Conservation (phyloP, 306 rosid species). For the Cotoneaster glaucophyllus region DNA sequence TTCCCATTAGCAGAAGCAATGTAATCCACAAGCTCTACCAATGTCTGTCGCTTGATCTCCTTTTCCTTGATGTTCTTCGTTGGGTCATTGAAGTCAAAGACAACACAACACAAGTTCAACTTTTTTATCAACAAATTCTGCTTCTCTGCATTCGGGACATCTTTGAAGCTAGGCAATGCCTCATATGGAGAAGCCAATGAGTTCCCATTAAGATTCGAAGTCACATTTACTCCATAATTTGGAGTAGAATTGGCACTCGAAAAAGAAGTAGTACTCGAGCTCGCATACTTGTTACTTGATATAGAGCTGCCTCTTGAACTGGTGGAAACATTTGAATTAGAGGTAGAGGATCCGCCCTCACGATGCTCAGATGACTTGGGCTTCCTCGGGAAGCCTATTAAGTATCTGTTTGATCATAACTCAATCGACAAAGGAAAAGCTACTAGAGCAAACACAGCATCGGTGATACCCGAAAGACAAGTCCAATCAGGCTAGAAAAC, state of each 20-base stretch:
- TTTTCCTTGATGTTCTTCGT: constrained; percentile 70
- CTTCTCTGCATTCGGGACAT: constrained; percentile 85
- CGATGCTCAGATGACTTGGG: constrained; percentile 70
- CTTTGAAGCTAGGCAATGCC: constrained; percentile 80
- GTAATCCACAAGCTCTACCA: constrained; percentile 87
- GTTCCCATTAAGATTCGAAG: constrained; percentile 68
- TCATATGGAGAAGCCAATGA: constrained; percentile 46
- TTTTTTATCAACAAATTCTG: constrained; percentile 66
- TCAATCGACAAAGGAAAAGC: constrained; percentile 28
- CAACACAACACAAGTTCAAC: constrained; percentile 75
- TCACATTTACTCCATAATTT: constrained; percentile 43
- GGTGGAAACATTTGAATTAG: constrained; percentile 58
- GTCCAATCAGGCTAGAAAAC: constrained; percentile 11
- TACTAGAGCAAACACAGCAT: constrained; percentile 29
- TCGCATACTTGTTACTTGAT: constrained; percentile 39
- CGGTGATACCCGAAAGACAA: constrained; percentile 14
- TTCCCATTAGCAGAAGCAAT: constrained; percentile 75
- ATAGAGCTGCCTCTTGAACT: constrained; percentile 47
- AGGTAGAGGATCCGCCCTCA: constrained; percentile 62
- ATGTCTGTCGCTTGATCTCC: constrained; percentile 83
- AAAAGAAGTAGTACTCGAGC: constrained; percentile 35
- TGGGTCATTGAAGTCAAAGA: constrained; percentile 81
- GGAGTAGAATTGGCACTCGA: constrained; percentile 46
- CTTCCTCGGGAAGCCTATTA: constrained; percentile 85
- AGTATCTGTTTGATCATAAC: constrained; percentile 90